phyloP scores from a whole-genome alignment of 1,284 basidiomycete species.

The Ustilago loliicola region DNA sequence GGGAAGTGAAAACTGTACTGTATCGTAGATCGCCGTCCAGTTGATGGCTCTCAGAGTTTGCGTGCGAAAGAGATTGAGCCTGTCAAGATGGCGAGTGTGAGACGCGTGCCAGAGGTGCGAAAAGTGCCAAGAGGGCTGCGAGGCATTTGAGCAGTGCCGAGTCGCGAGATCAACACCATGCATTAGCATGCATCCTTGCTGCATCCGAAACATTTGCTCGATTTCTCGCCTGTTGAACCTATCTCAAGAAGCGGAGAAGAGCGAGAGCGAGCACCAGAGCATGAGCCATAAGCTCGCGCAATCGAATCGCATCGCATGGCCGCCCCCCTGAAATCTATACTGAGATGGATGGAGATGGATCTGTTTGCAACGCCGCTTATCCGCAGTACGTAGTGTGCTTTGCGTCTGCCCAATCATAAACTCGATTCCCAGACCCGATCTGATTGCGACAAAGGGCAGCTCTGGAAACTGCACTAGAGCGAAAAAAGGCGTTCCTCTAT shows the following conservation, averaged over 20 bases:
- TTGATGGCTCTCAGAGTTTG: not conserved
- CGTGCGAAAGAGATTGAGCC: not conserved
- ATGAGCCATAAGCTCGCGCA: not conserved
- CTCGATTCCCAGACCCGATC: not conserved
- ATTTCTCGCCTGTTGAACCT: not conserved
- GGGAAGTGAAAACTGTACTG: not conserved
- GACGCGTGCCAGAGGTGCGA: slow-evolving; percentile 6
- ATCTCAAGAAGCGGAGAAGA: no score
- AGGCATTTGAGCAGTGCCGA: slow-evolving; percentile 11
- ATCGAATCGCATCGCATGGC: no score
- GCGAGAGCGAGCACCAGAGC: not conserved
- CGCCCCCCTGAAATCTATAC: not conserved
- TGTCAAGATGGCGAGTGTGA: not conserved
- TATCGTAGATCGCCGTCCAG: not conserved
- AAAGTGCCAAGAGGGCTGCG: slow-evolving; percentile 8
- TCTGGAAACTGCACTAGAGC: not conserved
- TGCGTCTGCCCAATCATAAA: not conserved
- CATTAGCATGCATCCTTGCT: slow-evolving; percentile 17
- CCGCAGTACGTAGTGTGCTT: not conserved
- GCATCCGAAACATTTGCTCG: slow-evolving; percentile 9
- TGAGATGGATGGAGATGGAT: not conserved
- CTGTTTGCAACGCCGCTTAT: not conserved
- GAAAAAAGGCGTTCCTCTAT: not conserved
- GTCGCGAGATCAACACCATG: slow-evolving; percentile 15
- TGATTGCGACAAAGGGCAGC: not conserved